Evolutionary conservation across 1,284 basidiomycete genomes (phyloP).

Genomic region (Fistulinella cinereoalba): DNA sequence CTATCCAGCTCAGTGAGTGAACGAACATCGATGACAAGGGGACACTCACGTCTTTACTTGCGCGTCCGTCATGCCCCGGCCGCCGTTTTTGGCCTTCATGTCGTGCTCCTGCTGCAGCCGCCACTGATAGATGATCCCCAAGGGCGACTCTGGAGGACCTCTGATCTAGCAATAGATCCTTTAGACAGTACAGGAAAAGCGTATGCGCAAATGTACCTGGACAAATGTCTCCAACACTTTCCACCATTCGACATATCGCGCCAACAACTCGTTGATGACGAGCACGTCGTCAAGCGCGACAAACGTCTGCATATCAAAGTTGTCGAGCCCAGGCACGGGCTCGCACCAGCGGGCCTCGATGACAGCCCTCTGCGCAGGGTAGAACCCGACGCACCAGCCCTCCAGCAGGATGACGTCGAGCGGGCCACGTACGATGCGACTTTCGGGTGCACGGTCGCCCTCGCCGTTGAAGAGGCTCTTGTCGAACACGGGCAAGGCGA

Average conservation of each 20-base stretch:
- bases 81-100: conserved; percentile 83
- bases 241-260: conserved; percentile 65
- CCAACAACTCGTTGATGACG: conserved; percentile 60
- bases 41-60: conserved; percentile 63
- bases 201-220: conserved; percentile 45
- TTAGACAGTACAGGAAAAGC: not conserved
- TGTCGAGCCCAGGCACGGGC: conserved; percentile 38
- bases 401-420: conserved; percentile 88
- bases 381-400: conserved; percentile 81
- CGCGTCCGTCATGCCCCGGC: conserved; percentile 81
- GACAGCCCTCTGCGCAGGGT: conserved; percentile 37
- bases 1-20: conserved; percentile 36
- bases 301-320: conserved; percentile 29
- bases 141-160: conserved; percentile 44
- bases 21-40: conserved; percentile 3
- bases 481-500: conserved; percentile 80
- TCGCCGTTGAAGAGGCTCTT: conserved; percentile 78
- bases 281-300: conserved; percentile 49
- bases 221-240: conserved; percentile 63
- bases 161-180: conserved; percentile 43
- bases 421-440: conserved; percentile 42
- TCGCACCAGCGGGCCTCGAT: conserved; percentile 39
- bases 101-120: conserved; percentile 81
- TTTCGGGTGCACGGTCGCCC: conserved; percentile 70
- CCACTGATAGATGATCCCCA: conserved; percentile 72